These are phyloP conservation scores for Potentilla sterilis DNA, from an alignment of 306 rosid species.

Conservation along the genomic window DNA sequence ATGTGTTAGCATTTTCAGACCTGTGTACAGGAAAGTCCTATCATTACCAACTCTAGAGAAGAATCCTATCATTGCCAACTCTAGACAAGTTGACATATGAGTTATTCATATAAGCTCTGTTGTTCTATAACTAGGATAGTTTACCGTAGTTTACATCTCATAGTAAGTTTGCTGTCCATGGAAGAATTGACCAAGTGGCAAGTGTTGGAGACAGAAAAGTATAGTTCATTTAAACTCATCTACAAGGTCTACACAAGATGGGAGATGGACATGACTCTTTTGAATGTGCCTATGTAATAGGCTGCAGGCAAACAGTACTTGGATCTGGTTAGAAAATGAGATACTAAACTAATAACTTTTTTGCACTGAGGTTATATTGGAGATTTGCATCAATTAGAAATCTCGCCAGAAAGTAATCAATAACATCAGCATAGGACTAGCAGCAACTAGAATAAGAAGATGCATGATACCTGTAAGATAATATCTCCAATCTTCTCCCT, in stretches of 20 bases:
- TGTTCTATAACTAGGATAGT: neutral
- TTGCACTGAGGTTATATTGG: neutral
- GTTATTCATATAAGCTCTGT: neutral
- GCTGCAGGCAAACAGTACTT: neutral
- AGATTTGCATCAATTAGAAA: neutral
- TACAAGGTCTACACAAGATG: neutral
- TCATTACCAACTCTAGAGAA: neutral
- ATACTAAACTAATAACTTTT: neutral
- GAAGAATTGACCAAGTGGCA: neutral
- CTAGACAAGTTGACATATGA: neutral
- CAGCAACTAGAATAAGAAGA: neutral
- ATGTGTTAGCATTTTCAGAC: neutral
- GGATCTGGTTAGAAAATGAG: neutral
- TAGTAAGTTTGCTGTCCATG: neutral
- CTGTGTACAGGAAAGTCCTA: neutral
- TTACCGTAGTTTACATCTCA: too few species aligned
- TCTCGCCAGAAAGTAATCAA: neutral
- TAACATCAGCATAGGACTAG: neutral
- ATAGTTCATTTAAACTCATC: neutral
- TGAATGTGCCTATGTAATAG: neutral
- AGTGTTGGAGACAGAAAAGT: neutral
- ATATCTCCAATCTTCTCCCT: slow-evolving; percentile 89
- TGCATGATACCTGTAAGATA: slow-evolving; percentile 64
- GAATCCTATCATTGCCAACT: neutral
- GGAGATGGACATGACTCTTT: neutral